These are phyloP conservation scores for Fusarium concolor DNA, from an alignment of 2,329 filamentous ascomycete species.

Conservation along the genomic window DNA sequence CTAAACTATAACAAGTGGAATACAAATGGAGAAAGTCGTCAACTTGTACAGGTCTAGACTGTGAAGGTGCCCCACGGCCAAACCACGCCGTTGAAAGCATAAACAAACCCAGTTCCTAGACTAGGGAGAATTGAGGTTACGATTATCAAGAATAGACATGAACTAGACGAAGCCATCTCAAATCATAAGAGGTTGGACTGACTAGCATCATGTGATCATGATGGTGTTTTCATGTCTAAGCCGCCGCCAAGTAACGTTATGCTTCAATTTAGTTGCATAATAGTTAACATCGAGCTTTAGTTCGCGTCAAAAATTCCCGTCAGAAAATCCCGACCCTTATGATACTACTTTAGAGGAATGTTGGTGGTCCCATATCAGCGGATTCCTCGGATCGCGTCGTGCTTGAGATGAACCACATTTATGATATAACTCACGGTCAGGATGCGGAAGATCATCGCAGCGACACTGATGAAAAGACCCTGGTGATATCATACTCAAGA, in stretches of 20 bases:
- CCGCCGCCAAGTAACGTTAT: slow-evolving; percentile 12
- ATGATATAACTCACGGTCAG: slow-evolving; percentile 33
- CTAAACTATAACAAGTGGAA: slow-evolving; percentile 30
- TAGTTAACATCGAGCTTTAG: neutral
- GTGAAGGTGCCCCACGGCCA: slow-evolving; percentile 4
- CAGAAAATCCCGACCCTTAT: neutral
- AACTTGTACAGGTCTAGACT: slow-evolving; percentile 11
- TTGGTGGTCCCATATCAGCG: slow-evolving; percentile 3
- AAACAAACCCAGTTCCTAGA: slow-evolving; percentile 1
- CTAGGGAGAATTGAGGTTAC: slow-evolving; percentile 5
- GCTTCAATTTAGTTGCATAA: slow-evolving; percentile 18
- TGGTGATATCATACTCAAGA: slow-evolving; percentile 35
- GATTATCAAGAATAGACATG: slow-evolving; percentile 21
- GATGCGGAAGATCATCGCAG: slow-evolving; percentile 18
- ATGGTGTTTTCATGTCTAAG: slow-evolving; percentile 1
- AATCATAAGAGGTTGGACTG: slow-evolving; percentile 10
- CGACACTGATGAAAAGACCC: slow-evolving; percentile 9
- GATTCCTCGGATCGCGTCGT: neutral
- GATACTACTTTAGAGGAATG: neutral
- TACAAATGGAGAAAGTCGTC: slow-evolving; percentile 16
- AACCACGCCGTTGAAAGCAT: slow-evolving; percentile 22
- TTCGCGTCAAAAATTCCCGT: neutral
- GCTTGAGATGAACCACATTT: slow-evolving; percentile 28
- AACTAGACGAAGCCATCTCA: slow-evolving; percentile 7
- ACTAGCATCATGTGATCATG: slow-evolving; percentile 13